Percentiles rank a stretch among this genome's conserved stretches.
Evolutionary conservation across 2,329 filamentous ascomycete species (phyloP).

Genomic region (Nemania sp.): DNA sequence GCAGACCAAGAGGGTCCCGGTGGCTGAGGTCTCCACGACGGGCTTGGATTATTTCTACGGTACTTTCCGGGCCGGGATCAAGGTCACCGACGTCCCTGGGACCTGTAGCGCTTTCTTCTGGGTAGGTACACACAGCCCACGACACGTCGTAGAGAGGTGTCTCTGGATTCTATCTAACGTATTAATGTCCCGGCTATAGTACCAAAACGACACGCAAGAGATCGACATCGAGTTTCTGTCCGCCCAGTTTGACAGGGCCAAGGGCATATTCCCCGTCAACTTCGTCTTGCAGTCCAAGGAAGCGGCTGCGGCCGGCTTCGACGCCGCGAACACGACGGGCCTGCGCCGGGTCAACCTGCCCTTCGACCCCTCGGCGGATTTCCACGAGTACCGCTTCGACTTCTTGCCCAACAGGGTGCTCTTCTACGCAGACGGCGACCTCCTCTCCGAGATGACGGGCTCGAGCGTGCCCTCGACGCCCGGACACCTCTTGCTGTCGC

Average conservation of each 20-base stretch:
- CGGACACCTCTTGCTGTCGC: slow-evolving; percentile 72
- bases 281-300: slow-evolving; percentile 73
- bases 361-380: slow-evolving; percentile 67
- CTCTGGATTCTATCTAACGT: slow-evolving; percentile 3
- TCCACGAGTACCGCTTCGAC: slow-evolving; percentile 82
- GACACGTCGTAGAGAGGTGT: background rate
- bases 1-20: slow-evolving; percentile 58
- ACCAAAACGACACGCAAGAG: slow-evolving; percentile 77
- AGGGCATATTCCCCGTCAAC: slow-evolving; percentile 64
- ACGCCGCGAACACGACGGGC: slow-evolving; percentile 63
- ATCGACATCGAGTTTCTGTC: slow-evolving; percentile 83
- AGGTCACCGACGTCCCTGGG: slow-evolving; percentile 61
- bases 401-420: slow-evolving; percentile 65
- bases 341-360: slow-evolving; percentile 63
- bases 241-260: slow-evolving; percentile 58
- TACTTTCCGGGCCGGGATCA: slow-evolving; percentile 70
- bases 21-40: slow-evolving; percentile 66
- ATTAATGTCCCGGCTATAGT: slow-evolving; percentile 50
- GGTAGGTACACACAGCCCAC: slow-evolving; percentile 49
- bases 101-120: slow-evolving; percentile 83
- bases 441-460: slow-evolving; percentile 61
- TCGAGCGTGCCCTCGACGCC: slow-evolving; percentile 61
- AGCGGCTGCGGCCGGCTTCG: slow-evolving; percentile 62
- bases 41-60: slow-evolving; percentile 70
- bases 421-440: slow-evolving; percentile 69